Evolutionary conservation across 768 basidiomycete genomes (phyloP), one percentile per base, ranked within the genome.

Genomic region (Krasilnikovozyma curviuscula): DNA sequence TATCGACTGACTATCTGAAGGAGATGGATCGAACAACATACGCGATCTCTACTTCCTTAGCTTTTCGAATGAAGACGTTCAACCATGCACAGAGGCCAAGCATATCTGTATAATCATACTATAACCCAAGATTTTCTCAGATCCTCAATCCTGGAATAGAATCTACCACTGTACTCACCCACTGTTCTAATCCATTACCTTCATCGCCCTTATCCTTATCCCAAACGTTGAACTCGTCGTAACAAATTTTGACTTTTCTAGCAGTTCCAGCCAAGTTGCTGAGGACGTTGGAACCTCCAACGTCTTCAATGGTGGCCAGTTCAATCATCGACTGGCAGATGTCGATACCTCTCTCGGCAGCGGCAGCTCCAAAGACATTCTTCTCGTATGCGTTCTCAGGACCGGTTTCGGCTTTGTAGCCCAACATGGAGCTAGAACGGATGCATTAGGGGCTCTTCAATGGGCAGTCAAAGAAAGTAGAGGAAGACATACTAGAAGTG

Each of bases 81-180:
- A 77, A 60, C 74, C 75, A 77, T 7, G 72, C 65, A 3, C 71
- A 73, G 42, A 77, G 73, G 16, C 73, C 75, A 3, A 74, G 61
- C 29, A 71, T 71, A 56, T 74, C 73, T 8, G 70, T 71, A 18
- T 71, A 63, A 51, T 73, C 72, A 52, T 74, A 75, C 43, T 67
- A n/a, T n/a, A n/a, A n/a, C n/a, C n/a, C n/a, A n/a, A n/a, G n/a
- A n/a, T n/a, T n/a, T n/a, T n/a, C n/a, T n/a, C n/a, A n/a, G n/a
- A n/a, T n/a, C n/a, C n/a, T n/a, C n/a, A n/a, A n/a, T n/a, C n/a
- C n/a, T n/a, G n/a, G n/a, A n/a, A n/a, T n/a, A n/a, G n/a, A n/a
- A n/a, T n/a, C n/a, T n/a, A n/a, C n/a, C n/a, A n/a, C n/a, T n/a
- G n/a, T n/a, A n/a, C n/a, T n/a, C n/a, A n/a, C n/a, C n/a, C n/a